These are phyloP conservation scores for Sclerospora graminicola DNA, from an alignment of 352 stramenopile species.

Conservation along the genomic window DNA sequence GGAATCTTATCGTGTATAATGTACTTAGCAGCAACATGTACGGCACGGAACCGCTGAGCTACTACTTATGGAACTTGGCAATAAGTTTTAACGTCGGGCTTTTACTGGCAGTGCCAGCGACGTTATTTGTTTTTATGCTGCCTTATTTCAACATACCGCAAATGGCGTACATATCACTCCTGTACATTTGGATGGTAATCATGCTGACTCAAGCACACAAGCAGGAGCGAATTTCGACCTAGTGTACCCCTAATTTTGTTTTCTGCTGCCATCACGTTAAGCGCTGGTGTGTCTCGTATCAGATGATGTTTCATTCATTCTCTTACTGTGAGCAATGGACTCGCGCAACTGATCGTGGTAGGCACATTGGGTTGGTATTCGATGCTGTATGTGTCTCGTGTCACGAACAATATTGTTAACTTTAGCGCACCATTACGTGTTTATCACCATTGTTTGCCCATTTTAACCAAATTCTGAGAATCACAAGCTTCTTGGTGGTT, in stretches of 20 bases:
- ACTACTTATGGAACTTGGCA: no score
- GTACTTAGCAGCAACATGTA: no score
- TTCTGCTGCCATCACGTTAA: conserved; percentile 72
- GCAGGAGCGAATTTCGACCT: conserved; percentile 97
- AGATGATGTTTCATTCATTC: conserved; percentile 19
- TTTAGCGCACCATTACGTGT: no score
- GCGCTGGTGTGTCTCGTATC: conserved; percentile 30
- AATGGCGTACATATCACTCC: conserved; percentile 43
- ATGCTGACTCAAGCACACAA: conserved; percentile 95
- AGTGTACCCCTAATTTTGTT: conserved; percentile 88
- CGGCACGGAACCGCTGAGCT: no score
- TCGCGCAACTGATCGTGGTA: conserved; percentile 31
- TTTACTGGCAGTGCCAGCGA: no score
- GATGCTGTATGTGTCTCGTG: no score
- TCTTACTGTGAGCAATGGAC: conserved; percentile 8
- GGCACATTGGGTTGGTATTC: no score
- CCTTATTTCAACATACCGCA: no score
- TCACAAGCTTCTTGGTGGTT: conserved; percentile 10
- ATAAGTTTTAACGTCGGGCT: no score
- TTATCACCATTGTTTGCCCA: conserved; percentile 55
- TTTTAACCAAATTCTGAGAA: conserved; percentile 32
- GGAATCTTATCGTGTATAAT: conserved; percentile 96
- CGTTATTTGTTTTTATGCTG: no score
- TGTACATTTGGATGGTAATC: conserved; percentile 89
- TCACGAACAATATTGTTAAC: no score